phyloP scores from a whole-genome alignment of 257 asterid genomes.

The Buddleja alternifolia region DNA sequence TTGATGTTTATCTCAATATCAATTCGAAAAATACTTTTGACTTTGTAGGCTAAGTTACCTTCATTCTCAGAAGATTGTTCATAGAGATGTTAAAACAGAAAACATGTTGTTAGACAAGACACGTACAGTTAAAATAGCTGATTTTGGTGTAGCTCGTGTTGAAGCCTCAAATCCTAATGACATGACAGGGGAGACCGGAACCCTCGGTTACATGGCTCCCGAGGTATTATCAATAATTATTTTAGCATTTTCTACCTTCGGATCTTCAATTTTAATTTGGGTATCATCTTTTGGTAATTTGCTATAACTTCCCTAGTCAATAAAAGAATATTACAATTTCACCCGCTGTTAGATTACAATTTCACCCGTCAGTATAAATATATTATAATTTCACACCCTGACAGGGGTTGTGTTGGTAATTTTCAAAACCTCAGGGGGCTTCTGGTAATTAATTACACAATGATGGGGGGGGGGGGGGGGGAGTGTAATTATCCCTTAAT shows the following conservation, averaged over 20 bases:
- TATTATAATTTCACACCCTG: no score
- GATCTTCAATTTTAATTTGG: background rate
- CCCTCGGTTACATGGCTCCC: slow-evolving; percentile 89
- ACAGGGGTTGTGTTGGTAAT: no score
- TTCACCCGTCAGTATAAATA: no score
- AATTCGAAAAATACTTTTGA: background rate
- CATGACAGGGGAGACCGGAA: slow-evolving; percentile 83
- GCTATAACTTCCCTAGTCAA: no score
- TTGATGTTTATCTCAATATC: background rate
- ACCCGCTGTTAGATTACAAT: no score
- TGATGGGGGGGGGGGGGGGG: no score
- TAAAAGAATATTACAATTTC: no score
- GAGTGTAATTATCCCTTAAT: no score
- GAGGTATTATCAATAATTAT: slow-evolving; percentile 45
- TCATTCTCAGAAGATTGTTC: slow-evolving; percentile 74
- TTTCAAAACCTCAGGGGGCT: no score
- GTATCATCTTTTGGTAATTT: background rate
- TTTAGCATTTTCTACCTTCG: background rate
- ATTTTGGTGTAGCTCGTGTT: slow-evolving; percentile 79
- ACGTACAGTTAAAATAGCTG: slow-evolving; percentile 69
- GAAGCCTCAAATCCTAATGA: slow-evolving; percentile 84
- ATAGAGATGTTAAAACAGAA: slow-evolving; percentile 81
- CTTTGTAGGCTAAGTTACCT: slow-evolving; percentile 70
- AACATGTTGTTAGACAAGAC: slow-evolving; percentile 74
- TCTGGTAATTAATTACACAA: no score